A percentile compares a stretch with the other conserved stretches of the same genome.
Evolutionary conservation across 2,329 filamentous ascomycete species (phyloP).

Genomic region (Pseudogymnoascus verrucosus): DNA sequence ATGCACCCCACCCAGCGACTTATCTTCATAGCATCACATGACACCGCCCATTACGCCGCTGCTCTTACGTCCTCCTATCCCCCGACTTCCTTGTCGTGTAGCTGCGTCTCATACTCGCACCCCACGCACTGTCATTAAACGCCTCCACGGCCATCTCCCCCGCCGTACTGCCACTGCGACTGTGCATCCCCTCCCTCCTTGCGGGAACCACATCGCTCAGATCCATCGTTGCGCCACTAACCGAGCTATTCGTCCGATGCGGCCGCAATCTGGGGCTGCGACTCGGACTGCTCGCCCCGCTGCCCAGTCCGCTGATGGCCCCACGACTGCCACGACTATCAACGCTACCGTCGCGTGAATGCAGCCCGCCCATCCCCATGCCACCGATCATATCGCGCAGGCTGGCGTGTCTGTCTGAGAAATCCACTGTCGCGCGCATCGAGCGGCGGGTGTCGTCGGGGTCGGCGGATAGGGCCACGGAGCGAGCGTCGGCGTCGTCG

Average conservation of each 20-base stretch:
- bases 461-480: constrained; percentile 20
- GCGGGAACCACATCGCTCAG: constrained; percentile 16
- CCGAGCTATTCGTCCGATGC: constrained; percentile 8
- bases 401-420: constrained; percentile 15
- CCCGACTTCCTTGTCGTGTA: constrained; percentile 57
- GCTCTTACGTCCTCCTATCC: background rate
- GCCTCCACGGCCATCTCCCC: constrained; percentile 74
- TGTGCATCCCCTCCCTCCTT: constrained; percentile 30
- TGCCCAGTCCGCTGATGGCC: background rate
- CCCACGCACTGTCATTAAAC: constrained; percentile 85
- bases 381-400: constrained; percentile 5
- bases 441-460: constrained; percentile 15
- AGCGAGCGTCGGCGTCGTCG: constrained; percentile 40
- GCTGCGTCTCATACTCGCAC: constrained; percentile 82
- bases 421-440: constrained; percentile 16
- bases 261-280: background rate
- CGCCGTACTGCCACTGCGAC: constrained; percentile 59
- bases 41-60: background rate
- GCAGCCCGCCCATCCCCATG: background rate
- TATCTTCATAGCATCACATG: background rate
- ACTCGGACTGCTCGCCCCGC: background rate
- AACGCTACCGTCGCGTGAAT: background rate
- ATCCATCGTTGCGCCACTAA: background rate
- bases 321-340: background rate
- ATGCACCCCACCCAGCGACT: background rate